Percentiles rank a stretch among this genome's conserved stretches.
These are phyloP conservation scores for Lepiota brunneoincarnata DNA, from an alignment of 768 basidiomycete genomes.

Conservation along the genomic window DNA sequence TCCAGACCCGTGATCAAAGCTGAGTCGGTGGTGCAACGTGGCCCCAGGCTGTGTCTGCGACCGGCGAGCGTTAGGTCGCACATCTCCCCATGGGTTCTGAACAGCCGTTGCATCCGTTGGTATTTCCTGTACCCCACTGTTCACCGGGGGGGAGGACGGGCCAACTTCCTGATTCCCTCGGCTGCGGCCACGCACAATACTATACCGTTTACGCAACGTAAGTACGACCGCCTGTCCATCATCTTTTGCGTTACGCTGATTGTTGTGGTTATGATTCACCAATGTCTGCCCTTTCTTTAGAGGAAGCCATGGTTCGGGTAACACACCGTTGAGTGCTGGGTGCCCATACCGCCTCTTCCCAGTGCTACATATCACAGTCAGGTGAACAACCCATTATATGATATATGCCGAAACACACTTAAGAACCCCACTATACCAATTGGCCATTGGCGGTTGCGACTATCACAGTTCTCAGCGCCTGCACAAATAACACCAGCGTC, in stretches of 20 bases:
- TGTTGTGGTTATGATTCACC: conserved; percentile 51
- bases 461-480: conserved; percentile 25
- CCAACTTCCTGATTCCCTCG: conserved; percentile 7
- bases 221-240: conserved; percentile 72
- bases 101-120: conserved; percentile 22
- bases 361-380: conserved; percentile 51
- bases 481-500: neutral
- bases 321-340: conserved; percentile 88
- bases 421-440: conserved; percentile 90
- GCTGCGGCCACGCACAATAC: conserved; percentile 26
- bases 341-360: conserved; percentile 93
- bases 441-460: conserved; percentile 97
- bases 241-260: conserved; percentile 36
- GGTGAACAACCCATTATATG: neutral
- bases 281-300: conserved; percentile 79
- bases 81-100: conserved; percentile 67
- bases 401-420: conserved; percentile 48
- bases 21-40: conserved; percentile 58
- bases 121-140: neutral
- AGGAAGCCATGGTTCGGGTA: conserved; percentile 94
- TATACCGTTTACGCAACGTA: conserved; percentile 73
- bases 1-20: conserved; percentile 84
- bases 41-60: conserved; percentile 15
- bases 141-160: neutral
- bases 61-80: conserved; percentile 15